These are phyloP conservation scores for Leccinum olivaceopallidum DNA, from an alignment of 768 basidiomycete genomes.

Conservation along the genomic window DNA sequence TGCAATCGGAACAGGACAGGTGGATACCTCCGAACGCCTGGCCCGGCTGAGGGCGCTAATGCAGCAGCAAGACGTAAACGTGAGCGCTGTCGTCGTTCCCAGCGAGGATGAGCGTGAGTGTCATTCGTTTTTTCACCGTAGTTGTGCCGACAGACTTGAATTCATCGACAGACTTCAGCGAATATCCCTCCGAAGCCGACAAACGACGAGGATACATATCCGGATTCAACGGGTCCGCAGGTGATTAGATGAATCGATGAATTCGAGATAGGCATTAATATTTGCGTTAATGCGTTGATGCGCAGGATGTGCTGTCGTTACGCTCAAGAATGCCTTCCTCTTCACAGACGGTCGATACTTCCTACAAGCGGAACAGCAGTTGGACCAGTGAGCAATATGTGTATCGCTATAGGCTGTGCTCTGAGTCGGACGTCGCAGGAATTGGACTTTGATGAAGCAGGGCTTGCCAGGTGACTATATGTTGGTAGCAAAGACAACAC, in stretches of 20 bases:
- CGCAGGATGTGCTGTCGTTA: slow-evolving; percentile 76
- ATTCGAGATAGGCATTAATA: background rate
- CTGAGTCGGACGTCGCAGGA: slow-evolving; percentile 41
- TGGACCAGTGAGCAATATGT: slow-evolving; percentile 62
- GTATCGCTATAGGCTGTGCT: background rate
- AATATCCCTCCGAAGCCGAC: slow-evolving; percentile 86
- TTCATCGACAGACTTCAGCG: slow-evolving; percentile 69
- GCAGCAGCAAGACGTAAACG: slow-evolving; percentile 49
- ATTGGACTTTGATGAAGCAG: slow-evolving; percentile 94
- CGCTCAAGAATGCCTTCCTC: slow-evolving; percentile 66
- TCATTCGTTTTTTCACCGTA: background rate
- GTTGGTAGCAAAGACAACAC: slow-evolving; percentile 7
- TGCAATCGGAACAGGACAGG: slow-evolving; percentile 38
- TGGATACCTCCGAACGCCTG: slow-evolving; percentile 66
- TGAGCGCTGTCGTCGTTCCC: slow-evolving; percentile 80
- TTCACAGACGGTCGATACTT: slow-evolving; percentile 98
- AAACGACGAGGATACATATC: slow-evolving; percentile 85
- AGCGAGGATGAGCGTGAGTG: slow-evolving; percentile 90
- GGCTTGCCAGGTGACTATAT: slow-evolving; percentile 66
- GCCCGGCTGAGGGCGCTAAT: slow-evolving; percentile 68
- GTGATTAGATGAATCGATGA: slow-evolving; percentile 37
- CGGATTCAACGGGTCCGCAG: slow-evolving; percentile 93
- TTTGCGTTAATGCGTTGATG: slow-evolving; percentile 8
- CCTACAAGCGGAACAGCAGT: slow-evolving; percentile 86
- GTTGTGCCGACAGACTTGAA: background rate